Base-by-base conservation (phyloP, 257 asterid genomes). In the Solanum pimpinellifolium region DNA sequence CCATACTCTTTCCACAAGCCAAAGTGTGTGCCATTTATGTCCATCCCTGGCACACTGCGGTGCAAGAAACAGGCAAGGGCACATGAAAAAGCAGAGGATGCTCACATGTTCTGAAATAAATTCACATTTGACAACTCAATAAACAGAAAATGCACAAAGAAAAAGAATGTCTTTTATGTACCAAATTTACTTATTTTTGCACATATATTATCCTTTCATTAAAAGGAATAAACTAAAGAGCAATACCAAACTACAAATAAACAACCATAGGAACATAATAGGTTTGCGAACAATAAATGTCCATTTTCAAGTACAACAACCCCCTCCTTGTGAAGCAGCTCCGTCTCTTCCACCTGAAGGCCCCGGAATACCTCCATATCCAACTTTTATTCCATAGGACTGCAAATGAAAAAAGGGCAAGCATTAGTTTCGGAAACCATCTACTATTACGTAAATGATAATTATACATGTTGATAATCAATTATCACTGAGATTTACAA, bases 301-400 rank as follows among this genome's bases (percentile, higher is more conserved):
- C 83, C 68, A 12, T 47, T 83, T 83, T 94, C 91, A 97, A 89
- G 97, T 86, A 93, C 99, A 97, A 92, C 99, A 96, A 83, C 98
- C 98, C 83, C 98, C 98, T 66, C 91, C 94, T 89, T 94, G 99
- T 86, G 98, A 87, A 82, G 90, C 91, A 83, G 93, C 86, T 83
- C 96, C 98, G 83, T 90, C 97, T 87, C 98, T 92, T 46, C 97
- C 95, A 42, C 97, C 96, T 44, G 98, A 92, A 16, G 98, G 91
- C 83, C 98, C 98, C 0, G 94, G 96, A 72, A 93, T 91, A 66
- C 98, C 97, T 75, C 96, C 97, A 31, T 94, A 93, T 42, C 99
- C 99, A 27, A 97, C 95, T 93, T 96, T 95, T 76, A 97, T 97
- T 59, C 99, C 99, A 74, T 92, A 90, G 3, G 99, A 96, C 98